phyloP scores from a whole-genome alignment of 2,329 filamentous ascomycete genomes.

The Geoglossum cookeanum region DNA sequence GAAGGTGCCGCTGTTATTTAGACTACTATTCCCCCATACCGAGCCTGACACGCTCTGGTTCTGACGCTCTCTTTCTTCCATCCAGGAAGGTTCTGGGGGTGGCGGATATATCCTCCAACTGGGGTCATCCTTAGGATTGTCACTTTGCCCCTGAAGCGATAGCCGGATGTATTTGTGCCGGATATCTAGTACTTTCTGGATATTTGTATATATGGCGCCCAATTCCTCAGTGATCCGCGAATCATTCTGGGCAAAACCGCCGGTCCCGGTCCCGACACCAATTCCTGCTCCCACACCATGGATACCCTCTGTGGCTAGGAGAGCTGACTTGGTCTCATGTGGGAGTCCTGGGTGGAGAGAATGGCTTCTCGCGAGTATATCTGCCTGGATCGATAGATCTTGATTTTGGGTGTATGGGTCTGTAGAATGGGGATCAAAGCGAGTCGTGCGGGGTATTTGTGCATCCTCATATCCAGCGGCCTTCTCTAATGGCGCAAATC shows the following conservation, averaged over 20 bases:
- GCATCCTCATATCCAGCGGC: conserved; percentile 10
- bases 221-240: conserved; percentile 70
- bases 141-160: conserved; percentile 60
- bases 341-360: conserved; percentile 30
- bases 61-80: conserved; percentile 32
- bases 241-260: conserved; percentile 51
- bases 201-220: conserved; percentile 69
- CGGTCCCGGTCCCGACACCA: conserved; percentile 39
- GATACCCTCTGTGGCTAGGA: conserved; percentile 34
- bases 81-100: conserved; percentile 82
- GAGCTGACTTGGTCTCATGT: conserved; percentile 34
- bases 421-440: conserved; percentile 13
- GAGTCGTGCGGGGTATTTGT: conserved; percentile 12
- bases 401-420: conserved; percentile 3
- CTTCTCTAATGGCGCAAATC: conserved; percentile 6
- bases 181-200: conserved; percentile 74
- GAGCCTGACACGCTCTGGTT: background rate
- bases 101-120: conserved; percentile 81
- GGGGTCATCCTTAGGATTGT: conserved; percentile 74
- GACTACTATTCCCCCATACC: conserved; percentile 16
- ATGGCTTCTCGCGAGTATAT: conserved; percentile 30
- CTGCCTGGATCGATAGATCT: conserved; percentile 24
- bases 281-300: conserved; percentile 39
- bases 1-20: conserved; percentile 29
- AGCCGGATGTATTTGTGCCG: conserved; percentile 76